Percentiles rank a stretch among this genome's conserved stretches.
Conservation (phyloP, 2,329 filamentous ascomycete species). For the Dactylellina leptospora region DNA sequence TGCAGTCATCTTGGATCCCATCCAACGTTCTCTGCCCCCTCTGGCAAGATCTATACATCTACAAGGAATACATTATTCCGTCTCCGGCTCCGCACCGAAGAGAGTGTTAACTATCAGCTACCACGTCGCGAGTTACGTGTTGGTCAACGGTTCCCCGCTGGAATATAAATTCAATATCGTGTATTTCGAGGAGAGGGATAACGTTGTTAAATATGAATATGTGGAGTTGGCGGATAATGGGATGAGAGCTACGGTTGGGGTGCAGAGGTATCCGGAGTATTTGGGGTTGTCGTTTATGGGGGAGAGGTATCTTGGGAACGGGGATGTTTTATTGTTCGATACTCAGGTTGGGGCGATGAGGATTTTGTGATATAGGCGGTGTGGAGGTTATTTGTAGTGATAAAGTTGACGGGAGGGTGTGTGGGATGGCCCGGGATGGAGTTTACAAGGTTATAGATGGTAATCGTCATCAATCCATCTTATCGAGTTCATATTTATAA, state of each 20-base stretch:
- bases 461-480: too few species aligned
- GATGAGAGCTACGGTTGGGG: not conserved
- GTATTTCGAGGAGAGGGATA: not conserved
- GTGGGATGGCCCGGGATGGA: too few species aligned
- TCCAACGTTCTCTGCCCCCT: not conserved
- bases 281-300: not conserved
- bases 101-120: not conserved
- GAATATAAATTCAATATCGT: not conserved
- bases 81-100: not conserved
- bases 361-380: too few species aligned
- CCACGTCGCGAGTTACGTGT: not conserved
- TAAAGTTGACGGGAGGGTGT: too few species aligned
- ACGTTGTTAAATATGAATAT: slow-evolving; percentile 1
- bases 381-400: too few species aligned
- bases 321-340: not conserved
- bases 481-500: too few species aligned
- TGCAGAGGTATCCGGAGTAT: not conserved
- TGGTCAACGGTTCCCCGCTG: not conserved
- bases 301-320: not conserved
- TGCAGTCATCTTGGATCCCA: not conserved
- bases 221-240: not conserved
- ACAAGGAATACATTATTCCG: not conserved
- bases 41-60: not conserved
- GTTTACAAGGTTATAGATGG: too few species aligned
- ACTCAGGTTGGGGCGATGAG: too few species aligned